Evolutionary conservation across 352 stramenopile species (phyloP).

Genomic region (Phytophthora quininea): DNA sequence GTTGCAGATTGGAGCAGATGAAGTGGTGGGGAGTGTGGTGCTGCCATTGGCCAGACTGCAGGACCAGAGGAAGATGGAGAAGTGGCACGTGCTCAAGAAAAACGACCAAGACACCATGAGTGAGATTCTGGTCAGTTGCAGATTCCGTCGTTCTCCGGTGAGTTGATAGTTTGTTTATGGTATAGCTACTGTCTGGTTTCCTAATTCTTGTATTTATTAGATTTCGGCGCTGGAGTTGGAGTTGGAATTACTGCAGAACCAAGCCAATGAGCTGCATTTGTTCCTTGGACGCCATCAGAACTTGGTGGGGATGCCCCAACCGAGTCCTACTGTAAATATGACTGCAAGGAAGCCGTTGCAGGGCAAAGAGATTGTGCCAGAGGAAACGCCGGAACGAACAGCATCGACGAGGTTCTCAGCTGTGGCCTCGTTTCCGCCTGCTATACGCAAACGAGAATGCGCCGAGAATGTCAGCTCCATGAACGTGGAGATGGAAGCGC

Average conservation of each 20-base stretch:
- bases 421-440: slow-evolving; percentile 44
- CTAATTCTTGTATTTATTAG: slow-evolving; percentile 22
- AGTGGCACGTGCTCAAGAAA: slow-evolving; percentile 54
- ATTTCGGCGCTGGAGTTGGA: slow-evolving; percentile 61
- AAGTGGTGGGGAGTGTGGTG: slow-evolving; percentile 41
- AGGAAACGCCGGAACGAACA: slow-evolving; percentile 29
- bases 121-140: slow-evolving; percentile 52
- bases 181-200: slow-evolving; percentile 4
- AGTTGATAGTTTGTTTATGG: slow-evolving; percentile 3
- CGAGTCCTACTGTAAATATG: slow-evolving; percentile 5
- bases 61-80: slow-evolving; percentile 50
- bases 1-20: slow-evolving; percentile 47
- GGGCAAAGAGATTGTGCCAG: slow-evolving; percentile 48
- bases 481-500: slow-evolving; percentile 32
- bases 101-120: slow-evolving; percentile 34
- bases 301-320: slow-evolving; percentile 18
- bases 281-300: slow-evolving; percentile 60
- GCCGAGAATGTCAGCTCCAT: slow-evolving; percentile 28
- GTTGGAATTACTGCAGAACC: slow-evolving; percentile 63
- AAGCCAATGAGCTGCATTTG: slow-evolving; percentile 60
- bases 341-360: slow-evolving; percentile 34
- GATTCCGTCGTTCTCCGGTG: slow-evolving; percentile 59
- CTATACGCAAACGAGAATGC: slow-evolving; percentile 42
- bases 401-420: slow-evolving; percentile 46
- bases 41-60: slow-evolving; percentile 55